A percentile compares a stretch with the other conserved stretches of the same genome.
These are phyloP conservation scores for Mucor irregularis DNA, from an alignment of 371 early-diverging fungal species.

Conservation along the genomic window DNA sequence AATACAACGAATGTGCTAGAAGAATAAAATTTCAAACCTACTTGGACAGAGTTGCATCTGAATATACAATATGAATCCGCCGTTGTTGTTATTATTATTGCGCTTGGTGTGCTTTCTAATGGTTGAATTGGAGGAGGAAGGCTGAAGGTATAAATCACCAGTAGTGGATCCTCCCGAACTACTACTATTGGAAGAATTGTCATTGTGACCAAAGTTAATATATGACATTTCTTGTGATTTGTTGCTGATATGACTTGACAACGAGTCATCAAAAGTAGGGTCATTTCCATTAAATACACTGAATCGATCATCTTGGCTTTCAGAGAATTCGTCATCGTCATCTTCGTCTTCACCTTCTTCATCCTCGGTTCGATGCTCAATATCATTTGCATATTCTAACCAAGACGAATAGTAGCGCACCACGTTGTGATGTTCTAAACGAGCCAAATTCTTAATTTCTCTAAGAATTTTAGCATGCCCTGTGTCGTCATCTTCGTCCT, in stretches of 20 bases:
- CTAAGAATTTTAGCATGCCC: constrained; percentile 78
- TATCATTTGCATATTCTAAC: constrained; percentile 68
- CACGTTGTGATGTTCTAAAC: constrained; percentile 87
- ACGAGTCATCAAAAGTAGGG: constrained; percentile 13
- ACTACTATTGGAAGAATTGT: not conserved
- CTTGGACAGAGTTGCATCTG: constrained; percentile 89
- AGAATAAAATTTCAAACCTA: constrained; percentile 17
- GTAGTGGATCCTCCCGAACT: not conserved
- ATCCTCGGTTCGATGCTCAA: not conserved
- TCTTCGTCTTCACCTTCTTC: constrained; percentile 1
- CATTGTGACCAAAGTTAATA: constrained; percentile 9
- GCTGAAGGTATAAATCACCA: not conserved
- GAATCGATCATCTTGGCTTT: not conserved
- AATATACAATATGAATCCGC: constrained; percentile 58
- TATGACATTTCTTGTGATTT: constrained; percentile 7
- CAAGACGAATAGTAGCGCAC: constrained; percentile 94
- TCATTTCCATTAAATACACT: constrained; percentile 18
- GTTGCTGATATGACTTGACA: too few species aligned
- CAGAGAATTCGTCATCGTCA: constrained; percentile 8
- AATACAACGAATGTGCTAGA: not conserved
- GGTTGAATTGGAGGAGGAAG: not conserved
- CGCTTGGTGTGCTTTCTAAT: too few species aligned
- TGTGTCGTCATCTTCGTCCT: constrained; percentile 21
- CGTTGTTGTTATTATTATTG: too few species aligned
- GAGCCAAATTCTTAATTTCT: constrained; percentile 89